These are phyloP conservation scores for Dioszegia crocea DNA, from an alignment of 768 basidiomycete species.

Conservation along the genomic window DNA sequence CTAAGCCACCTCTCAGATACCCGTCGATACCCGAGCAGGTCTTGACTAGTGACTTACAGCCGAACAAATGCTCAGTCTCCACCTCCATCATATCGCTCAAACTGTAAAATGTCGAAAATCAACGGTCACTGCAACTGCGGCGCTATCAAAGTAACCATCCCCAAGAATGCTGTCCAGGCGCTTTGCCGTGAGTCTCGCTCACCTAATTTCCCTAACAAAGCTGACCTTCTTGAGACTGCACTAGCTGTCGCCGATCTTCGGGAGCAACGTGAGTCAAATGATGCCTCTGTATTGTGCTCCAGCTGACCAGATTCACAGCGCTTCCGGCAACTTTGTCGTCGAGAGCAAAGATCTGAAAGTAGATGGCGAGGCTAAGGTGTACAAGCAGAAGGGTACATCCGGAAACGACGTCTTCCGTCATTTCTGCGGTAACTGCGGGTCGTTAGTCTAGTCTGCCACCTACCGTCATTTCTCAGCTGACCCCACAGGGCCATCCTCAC, in stretches of 20 bases:
- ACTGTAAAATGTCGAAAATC: slow-evolving; percentile 3
- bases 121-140: slow-evolving; percentile 13
- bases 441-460: slow-evolving; percentile 8
- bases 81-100: not conserved
- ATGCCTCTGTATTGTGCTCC: not conserved
- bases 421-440: slow-evolving; percentile 20
- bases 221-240: slow-evolving; percentile 11
- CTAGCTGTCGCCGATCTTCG: slow-evolving; percentile 2
- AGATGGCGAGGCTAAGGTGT: slow-evolving; percentile 7
- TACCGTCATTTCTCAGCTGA: not conserved
- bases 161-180: not conserved
- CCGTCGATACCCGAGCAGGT: too few species aligned
- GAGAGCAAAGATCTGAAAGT: slow-evolving; percentile 5
- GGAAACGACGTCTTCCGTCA: slow-evolving; percentile 7
- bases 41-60: too few species aligned
- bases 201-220: too few species aligned
- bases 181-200: slow-evolving; percentile 14
- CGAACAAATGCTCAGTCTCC: too few species aligned
- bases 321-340: slow-evolving; percentile 9
- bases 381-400: slow-evolving; percentile 5
- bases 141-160: slow-evolving; percentile 10
- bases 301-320: too few species aligned
- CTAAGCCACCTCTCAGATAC: too few species aligned
- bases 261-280: slow-evolving; percentile 9
- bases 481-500: slow-evolving; percentile 6